Base-by-base conservation (phyloP, 495 filamentous ascomycete species). In the Aspergillus nanangensis region DNA sequence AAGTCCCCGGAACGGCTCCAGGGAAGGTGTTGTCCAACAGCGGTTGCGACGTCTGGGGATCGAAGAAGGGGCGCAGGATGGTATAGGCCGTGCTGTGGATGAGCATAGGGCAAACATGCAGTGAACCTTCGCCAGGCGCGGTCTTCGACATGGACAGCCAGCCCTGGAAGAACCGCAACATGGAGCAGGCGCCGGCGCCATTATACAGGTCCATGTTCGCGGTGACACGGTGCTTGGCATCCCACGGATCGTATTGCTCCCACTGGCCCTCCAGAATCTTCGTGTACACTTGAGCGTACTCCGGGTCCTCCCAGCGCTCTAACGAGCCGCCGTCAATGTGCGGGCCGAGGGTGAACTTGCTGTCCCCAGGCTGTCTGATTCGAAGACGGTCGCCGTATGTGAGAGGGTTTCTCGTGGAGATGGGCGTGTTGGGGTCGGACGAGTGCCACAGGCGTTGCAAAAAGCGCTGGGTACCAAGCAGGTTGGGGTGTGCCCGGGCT, bases 151-250 rank as follows among this genome's bases (percentile, higher is more conserved):
- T 86, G 29, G 83, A 81, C 19, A 95, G 66, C 90, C 90, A 95
- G 10, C 88, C 90, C 57, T 95, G 90, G 53, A 85, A 91, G 76
- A 90, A 88, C 4, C 90, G 76, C 64, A 91, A 86, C 80, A 90
- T 89, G 5, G 79, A 84, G 65, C 87, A 92, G 10, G 84, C 81
- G 0, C 90, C 90, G 0, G 88, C 76, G 3, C 90, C 90, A 45
- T 90, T 78, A 62, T 96, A 90, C 39, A 93, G 58, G 55, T 95
- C 84, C 56, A 81, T 83, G 18, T 80, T 75, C 14, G 83, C 90
- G 0, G 65, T 61, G 4, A 92, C 62, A 15, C 90, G 73, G 50
- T 80, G 80, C 48, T 77, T 79, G 3, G 80, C 81, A 53, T 95
- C 88, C 77, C 80, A 95, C 5, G 90, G 77, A 52, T 94, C 86